Conservation (phyloP, 2,329 filamentous ascomycete genomes). For the Fusarium avenaceum region DNA sequence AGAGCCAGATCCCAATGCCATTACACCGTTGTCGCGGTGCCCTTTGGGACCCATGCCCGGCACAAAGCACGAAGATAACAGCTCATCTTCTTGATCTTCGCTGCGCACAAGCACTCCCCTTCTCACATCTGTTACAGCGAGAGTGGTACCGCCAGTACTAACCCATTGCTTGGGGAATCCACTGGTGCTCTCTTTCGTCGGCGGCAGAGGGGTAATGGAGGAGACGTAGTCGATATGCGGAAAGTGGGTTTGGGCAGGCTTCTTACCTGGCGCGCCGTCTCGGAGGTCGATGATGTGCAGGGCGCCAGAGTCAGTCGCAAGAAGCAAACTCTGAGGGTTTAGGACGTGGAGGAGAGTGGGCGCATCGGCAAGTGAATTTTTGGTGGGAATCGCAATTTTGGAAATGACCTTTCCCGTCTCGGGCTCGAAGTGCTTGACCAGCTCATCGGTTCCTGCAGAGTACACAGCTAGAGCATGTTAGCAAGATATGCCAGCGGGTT, state of each 20-base stretch:
- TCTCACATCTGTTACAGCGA: constrained; percentile 90
- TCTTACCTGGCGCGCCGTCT: constrained; percentile 68
- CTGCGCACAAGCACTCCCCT: constrained; percentile 88
- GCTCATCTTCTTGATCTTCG: constrained; percentile 94
- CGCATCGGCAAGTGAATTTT: constrained; percentile 71
- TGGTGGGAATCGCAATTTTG: constrained; percentile 82
- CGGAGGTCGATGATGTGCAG: constrained; percentile 91
- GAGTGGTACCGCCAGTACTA: constrained; percentile 89
- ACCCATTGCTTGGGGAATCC: constrained; percentile 96
- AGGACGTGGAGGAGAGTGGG: constrained; percentile 86
- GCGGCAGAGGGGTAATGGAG: constrained; percentile 84
- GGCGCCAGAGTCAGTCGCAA: constrained; percentile 90
- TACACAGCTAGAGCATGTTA: constrained; percentile 65
- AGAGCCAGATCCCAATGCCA: constrained; percentile 80
- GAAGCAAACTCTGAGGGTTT: constrained; percentile 87
- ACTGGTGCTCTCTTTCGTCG: constrained; percentile 83
- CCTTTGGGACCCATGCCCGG: constrained; percentile 78
- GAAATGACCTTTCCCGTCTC: constrained; percentile 77
- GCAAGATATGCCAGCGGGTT: not conserved
- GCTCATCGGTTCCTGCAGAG: constrained; percentile 72
- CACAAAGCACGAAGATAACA: constrained; percentile 85
- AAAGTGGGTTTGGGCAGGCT: constrained; percentile 82
- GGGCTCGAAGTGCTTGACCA: constrained; percentile 71
- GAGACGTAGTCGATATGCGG: constrained; percentile 96
- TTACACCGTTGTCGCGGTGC: constrained; percentile 76